Conservation (phyloP, 23 red algal species). For the Agarophyton chilense region DNA sequence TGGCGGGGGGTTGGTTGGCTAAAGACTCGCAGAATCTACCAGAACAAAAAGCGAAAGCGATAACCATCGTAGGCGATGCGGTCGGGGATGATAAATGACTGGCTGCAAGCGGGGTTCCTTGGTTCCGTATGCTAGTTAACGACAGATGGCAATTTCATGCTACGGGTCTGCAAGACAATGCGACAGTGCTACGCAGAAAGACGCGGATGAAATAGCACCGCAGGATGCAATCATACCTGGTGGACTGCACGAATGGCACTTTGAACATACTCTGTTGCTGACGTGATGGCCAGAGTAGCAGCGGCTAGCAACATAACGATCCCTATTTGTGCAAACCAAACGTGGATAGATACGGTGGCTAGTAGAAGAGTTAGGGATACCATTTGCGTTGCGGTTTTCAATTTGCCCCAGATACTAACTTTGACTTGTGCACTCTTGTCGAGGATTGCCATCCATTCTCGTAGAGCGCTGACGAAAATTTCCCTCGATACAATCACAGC, state of each 20-base stretch:
- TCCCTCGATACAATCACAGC: slow-evolving; percentile 74
- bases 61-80: too few species aligned
- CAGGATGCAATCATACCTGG: not conserved
- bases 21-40: too few species aligned
- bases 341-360: not conserved
- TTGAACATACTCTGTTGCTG: slow-evolving; percentile 2
- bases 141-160: too few species aligned
- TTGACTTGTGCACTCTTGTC: slow-evolving; percentile 74
- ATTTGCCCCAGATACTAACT: slow-evolving; percentile 81
- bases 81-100: too few species aligned
- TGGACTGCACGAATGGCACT: not conserved
- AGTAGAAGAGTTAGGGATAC: slow-evolving; percentile 64
- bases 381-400: slow-evolving; percentile 97
- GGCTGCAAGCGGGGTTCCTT: too few species aligned
- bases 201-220: too few species aligned
- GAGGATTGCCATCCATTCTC: slow-evolving; percentile 89
- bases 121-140: too few species aligned
- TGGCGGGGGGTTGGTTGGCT: too few species aligned
- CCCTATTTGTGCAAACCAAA: slow-evolving; percentile 9
- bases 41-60: too few species aligned
- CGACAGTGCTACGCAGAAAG: too few species aligned
- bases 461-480: slow-evolving; percentile 83
- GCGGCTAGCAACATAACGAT: not conserved
- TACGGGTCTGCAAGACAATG: too few species aligned
- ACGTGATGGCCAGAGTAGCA: slow-evolving; percentile 9